phyloP scores from a whole-genome alignment of 2,329 filamentous ascomycete genomes.

The Fusarium sp. region DNA sequence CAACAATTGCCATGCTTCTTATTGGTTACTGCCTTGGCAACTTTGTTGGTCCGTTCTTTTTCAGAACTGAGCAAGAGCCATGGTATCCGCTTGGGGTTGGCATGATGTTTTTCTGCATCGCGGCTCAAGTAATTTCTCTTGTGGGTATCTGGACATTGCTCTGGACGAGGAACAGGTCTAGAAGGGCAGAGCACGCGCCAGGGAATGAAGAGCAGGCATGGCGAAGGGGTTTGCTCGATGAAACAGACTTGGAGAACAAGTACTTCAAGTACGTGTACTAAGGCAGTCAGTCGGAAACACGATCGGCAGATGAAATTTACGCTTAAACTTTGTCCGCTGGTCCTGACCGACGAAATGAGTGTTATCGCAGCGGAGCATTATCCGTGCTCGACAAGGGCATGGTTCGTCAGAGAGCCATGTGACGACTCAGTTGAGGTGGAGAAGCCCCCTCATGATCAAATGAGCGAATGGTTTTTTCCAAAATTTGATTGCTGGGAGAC shows the following conservation, averaged over 20 bases:
- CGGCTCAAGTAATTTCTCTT: slow-evolving; percentile 15
- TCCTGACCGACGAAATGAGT: background rate
- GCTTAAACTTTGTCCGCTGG: background rate
- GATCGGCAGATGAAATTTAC: background rate
- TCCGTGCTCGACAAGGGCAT: background rate
- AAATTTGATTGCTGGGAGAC: background rate
- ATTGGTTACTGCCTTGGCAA: slow-evolving; percentile 57
- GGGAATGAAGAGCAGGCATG: slow-evolving; percentile 14
- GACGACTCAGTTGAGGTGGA: background rate
- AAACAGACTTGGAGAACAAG: slow-evolving; percentile 29
- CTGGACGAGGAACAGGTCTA: slow-evolving; percentile 17
- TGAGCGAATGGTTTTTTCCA: background rate
- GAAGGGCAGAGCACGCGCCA: background rate
- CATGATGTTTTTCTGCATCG: slow-evolving; percentile 39
- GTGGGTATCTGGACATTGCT: slow-evolving; percentile 19
- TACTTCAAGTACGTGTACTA: slow-evolving; percentile 35
- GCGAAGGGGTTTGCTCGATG: slow-evolving; percentile 22
- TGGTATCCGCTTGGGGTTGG: slow-evolving; percentile 24
- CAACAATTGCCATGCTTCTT: slow-evolving; percentile 59
- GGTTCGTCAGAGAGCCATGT: slow-evolving; percentile 1
- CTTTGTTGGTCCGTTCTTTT: slow-evolving; percentile 56
- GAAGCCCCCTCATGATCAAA: background rate
- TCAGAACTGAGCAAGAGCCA: slow-evolving; percentile 42
- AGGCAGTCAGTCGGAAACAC: background rate
- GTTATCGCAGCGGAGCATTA: background rate